Evolutionary conservation across 1,284 basidiomycete genomes (phyloP), one percentile per base, ranked within the genome.

Genomic region (Puccinia triticina): DNA sequence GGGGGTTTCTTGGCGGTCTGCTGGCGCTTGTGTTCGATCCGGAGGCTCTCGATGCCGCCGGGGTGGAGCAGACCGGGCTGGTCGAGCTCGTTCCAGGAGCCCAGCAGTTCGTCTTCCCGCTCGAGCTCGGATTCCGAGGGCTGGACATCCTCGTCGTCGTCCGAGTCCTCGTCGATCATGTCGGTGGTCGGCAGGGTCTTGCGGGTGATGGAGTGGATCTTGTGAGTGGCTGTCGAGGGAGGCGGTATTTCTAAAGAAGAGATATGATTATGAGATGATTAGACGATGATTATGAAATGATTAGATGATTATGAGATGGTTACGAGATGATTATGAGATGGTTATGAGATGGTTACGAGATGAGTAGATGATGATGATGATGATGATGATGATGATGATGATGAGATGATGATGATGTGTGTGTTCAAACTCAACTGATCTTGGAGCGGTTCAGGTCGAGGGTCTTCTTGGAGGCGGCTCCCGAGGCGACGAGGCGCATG

Each of bases 401-500:
- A n/a, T n/a, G n/a, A n/a, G n/a, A n/a, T n/a, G n/a, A n/a, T n/a
- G n/a, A n/a, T n/a, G n/a, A n/a, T n/a, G n/a, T n/a, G n/a, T n/a
- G n/a, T n/a, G n/a, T n/a, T n/a, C n/a, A n/a, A 23, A 66, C 61
- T 37, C 4, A 71, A 71, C 69, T 53, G 29, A 10, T 50, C 50
- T 18, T 12, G 2, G 48, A 71, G 48, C 69, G 40, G 21, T 71
- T 71, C 29, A 1, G 69, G 2, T 71, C 43, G 26, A 53, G 43
- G 16, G 69, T 46, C 50, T 71, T 71, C 11, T 34, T 50, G 29
- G 69, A 26, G 43, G 43, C 43, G 29, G 14, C 1, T 4, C 69
- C 69, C 11, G 69, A 71, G 48, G n/a, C 7, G 29, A 26, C 46
- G 12, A 71, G 12, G 21, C 48, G 26, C 43, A 98, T 98, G 12